These are phyloP conservation scores for Theobroma cacao DNA, from an alignment of 345 rosid species.

Conservation along the genomic window DNA sequence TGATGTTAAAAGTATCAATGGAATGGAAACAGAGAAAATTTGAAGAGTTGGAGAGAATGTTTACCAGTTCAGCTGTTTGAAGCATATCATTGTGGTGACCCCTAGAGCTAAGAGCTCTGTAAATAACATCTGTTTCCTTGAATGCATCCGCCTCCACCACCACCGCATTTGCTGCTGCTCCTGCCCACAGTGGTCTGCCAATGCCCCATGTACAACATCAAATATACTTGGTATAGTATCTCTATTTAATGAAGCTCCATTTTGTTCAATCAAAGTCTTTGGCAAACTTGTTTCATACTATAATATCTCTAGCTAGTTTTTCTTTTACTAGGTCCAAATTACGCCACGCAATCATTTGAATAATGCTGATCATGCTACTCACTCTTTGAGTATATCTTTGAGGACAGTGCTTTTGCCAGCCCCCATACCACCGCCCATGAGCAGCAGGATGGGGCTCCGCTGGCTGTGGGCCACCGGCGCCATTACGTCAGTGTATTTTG, in stretches of 20 bases:
- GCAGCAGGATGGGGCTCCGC: conserved; percentile 84
- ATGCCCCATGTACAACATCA: not conserved
- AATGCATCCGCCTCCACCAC: conserved; percentile 94
- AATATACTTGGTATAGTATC: not conserved
- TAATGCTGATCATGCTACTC: not conserved
- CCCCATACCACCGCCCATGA: conserved; percentile 99
- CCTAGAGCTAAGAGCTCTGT: conserved; percentile 66
- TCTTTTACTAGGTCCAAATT: not conserved
- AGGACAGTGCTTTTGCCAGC: conserved; percentile 98
- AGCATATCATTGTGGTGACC: conserved; percentile 86
- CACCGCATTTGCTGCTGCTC: conserved; percentile 70
- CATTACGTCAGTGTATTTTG: conserved; percentile 69
- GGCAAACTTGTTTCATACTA: no score
- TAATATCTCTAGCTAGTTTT: no score
- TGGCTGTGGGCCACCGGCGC: conserved; percentile 67
- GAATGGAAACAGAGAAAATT: not conserved
- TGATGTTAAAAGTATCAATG: not conserved
- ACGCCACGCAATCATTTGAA: not conserved
- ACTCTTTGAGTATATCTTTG: conserved; percentile 79
- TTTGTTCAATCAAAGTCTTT: not conserved
- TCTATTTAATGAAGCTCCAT: not conserved
- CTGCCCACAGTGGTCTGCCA: conserved; percentile 81
- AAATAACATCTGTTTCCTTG: conserved; percentile 88
- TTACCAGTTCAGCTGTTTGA: conserved; percentile 81
- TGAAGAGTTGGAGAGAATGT: not conserved